phyloP scores from a whole-genome alignment of 75 land plant genomes.

The Sequoiadendron giganteum region DNA sequence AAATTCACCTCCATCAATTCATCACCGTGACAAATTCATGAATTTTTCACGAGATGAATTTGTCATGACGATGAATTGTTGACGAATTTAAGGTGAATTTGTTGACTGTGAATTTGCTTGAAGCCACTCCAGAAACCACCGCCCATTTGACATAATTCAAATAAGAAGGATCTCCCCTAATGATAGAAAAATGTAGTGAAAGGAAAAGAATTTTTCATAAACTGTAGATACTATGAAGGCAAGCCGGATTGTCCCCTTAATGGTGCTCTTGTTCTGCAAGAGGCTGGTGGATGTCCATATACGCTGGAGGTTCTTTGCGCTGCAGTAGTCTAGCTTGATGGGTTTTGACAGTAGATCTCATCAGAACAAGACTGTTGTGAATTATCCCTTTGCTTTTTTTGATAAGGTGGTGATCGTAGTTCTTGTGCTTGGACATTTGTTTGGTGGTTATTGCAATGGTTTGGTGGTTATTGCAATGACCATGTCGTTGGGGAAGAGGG shows the following conservation, averaged over 20 bases:
- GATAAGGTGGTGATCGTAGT: not conserved
- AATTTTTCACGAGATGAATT: too few relatives aligned
- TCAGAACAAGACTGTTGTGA: not conserved
- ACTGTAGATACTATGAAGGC: not conserved
- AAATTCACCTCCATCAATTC: too few relatives aligned
- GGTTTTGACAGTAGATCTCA: not conserved
- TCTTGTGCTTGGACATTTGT: too few relatives aligned
- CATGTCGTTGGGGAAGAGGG: slow-evolving; percentile 85
- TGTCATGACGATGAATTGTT: too few relatives aligned
- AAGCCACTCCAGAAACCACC: too few relatives aligned
- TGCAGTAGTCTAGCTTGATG: not conserved
- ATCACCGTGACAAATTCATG: too few relatives aligned
- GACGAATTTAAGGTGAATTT: too few relatives aligned
- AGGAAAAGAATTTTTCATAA: too few relatives aligned
- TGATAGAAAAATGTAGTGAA: too few relatives aligned
- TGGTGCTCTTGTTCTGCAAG: not conserved
- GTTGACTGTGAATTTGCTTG: too few relatives aligned
- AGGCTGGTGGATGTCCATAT: not conserved
- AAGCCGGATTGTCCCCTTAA: not conserved
- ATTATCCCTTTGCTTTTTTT: not conserved
- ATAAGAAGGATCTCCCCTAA: too few relatives aligned
- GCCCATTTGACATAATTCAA: too few relatives aligned
- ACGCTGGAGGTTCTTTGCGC: not conserved
- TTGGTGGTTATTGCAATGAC: slow-evolving; percentile 61
- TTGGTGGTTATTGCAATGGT: slow-evolving; percentile 54